Conservation (phyloP, 371 early-diverging fungal species). For the Mucor mucedo region DNA sequence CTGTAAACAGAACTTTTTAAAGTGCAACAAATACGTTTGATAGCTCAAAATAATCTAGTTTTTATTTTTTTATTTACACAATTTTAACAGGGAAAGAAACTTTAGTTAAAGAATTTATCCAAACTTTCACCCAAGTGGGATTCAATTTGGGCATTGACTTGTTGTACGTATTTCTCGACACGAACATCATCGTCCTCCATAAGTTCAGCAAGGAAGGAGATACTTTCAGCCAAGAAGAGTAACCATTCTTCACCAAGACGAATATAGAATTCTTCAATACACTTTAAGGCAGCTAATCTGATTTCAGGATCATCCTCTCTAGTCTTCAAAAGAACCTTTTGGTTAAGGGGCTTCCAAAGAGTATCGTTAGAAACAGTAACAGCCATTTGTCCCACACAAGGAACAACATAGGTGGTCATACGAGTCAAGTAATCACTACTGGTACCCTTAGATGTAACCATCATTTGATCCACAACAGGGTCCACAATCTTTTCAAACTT, state of each 20-base stretch:
- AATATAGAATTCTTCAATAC: slow-evolving; percentile 81
- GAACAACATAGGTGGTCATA: slow-evolving; percentile 72
- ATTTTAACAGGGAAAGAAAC: not conserved
- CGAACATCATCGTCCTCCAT: slow-evolving; percentile 85
- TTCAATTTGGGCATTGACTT: slow-evolving; percentile 87
- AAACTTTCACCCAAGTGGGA: slow-evolving; percentile 87
- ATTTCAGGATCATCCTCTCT: slow-evolving; percentile 74
- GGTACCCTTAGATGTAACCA: slow-evolving; percentile 54
- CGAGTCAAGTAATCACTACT: slow-evolving; percentile 54
- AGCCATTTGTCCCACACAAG: slow-evolving; percentile 85
- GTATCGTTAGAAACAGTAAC: slow-evolving; percentile 80
- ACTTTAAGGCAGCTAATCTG: slow-evolving; percentile 75
- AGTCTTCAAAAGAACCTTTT: slow-evolving; percentile 77
- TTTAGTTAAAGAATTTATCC: slow-evolving; percentile 77
- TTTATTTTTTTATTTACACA: slow-evolving; percentile 1
- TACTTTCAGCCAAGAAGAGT: slow-evolving; percentile 91
- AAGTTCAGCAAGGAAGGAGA: slow-evolving; percentile 93
- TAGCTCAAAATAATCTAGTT: not conserved
- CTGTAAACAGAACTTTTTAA: too few relatives aligned
- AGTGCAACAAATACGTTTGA: too few relatives aligned
- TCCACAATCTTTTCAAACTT: slow-evolving; percentile 74
- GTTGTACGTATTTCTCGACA: slow-evolving; percentile 82
- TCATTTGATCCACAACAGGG: slow-evolving; percentile 77
- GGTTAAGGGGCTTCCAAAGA: slow-evolving; percentile 89
- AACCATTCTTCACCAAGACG: slow-evolving; percentile 92